Conservation (phyloP, 225 moss, liverwort and hornwort species). For the Bryum argenteum region DNA sequence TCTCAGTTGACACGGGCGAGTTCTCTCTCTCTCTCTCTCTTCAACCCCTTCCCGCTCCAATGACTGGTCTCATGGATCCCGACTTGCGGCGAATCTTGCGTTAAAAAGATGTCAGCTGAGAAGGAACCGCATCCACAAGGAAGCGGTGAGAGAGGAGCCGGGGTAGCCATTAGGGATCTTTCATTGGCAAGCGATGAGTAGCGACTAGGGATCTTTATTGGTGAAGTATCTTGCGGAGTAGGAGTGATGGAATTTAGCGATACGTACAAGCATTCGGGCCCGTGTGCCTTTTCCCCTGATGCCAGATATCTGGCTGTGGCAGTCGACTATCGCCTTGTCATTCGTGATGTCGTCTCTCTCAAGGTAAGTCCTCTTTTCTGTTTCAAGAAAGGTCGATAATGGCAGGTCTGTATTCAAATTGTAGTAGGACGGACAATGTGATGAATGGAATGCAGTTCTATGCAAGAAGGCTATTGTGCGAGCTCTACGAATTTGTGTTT, state of each 20-base stretch:
- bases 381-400: background rate
- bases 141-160: slow-evolving; percentile 8
- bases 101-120: background rate
- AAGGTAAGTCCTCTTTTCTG: slow-evolving; percentile 54
- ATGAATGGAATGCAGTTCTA: slow-evolving; percentile 16
- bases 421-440: slow-evolving; percentile 4
- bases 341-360: slow-evolving; percentile 75
- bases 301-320: slow-evolving; percentile 81
- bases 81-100: slow-evolving; percentile 16
- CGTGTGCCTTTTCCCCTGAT: slow-evolving; percentile 85
- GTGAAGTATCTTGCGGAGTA: slow-evolving; percentile 12
- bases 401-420: slow-evolving; percentile 10
- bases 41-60: slow-evolving; percentile 18
- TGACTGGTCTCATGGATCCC: slow-evolving; percentile 23
- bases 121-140: slow-evolving; percentile 16
- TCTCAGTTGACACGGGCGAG: background rate
- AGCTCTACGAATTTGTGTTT: background rate
- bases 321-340: slow-evolving; percentile 89
- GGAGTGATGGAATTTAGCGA: slow-evolving; percentile 95
- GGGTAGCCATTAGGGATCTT: slow-evolving; percentile 20
- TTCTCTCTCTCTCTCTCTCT: background rate
- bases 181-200: slow-evolving; percentile 29
- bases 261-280: slow-evolving; percentile 89
- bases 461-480: background rate
- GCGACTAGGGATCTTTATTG: slow-evolving; percentile 5